These are phyloP conservation scores for Ceratobasidium sp. DNA, from an alignment of 1,284 basidiomycete species.

Conservation along the genomic window DNA sequence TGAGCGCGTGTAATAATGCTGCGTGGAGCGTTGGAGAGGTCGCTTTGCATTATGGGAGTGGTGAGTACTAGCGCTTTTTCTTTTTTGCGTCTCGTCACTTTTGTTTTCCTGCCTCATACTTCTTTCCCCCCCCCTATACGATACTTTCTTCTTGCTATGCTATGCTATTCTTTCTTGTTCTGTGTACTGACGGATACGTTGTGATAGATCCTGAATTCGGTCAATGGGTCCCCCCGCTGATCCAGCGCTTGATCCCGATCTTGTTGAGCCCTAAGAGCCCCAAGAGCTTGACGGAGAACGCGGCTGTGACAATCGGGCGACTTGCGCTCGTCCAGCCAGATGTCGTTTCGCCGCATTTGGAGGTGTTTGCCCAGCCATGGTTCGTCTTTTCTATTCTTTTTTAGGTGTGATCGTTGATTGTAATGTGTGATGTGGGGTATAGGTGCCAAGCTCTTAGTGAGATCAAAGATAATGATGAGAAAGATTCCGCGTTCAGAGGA, in stretches of 20 bases:
- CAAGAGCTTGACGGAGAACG: slow-evolving; percentile 96
- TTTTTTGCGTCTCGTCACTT: too few species aligned
- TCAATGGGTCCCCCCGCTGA: slow-evolving; percentile 89
- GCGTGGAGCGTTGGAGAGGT: slow-evolving; percentile 99
- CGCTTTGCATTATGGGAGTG: slow-evolving; percentile 85
- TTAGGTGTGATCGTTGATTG: neutral
- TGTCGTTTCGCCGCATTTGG: slow-evolving; percentile 90
- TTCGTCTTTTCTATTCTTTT: slow-evolving; percentile 40
- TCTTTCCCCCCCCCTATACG: too few species aligned
- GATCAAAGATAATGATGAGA: slow-evolving; percentile 99
- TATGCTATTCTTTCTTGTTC: too few species aligned
- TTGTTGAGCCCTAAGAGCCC: slow-evolving; percentile 91
- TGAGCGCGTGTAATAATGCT: slow-evolving; percentile 99
- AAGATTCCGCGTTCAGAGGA: slow-evolving; percentile 99
- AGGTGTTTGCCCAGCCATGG: slow-evolving; percentile 95
- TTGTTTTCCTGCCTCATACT: too few species aligned
- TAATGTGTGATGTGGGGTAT: neutral
- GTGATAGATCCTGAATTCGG: slow-evolving; percentile 83
- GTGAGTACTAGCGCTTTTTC: slow-evolving; percentile 60
- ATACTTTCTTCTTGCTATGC: too few species aligned
- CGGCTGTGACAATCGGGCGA: slow-evolving; percentile 98
- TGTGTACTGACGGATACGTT: slow-evolving; percentile 15
- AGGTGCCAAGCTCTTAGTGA: slow-evolving; percentile 94
- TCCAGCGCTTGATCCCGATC: slow-evolving; percentile 92
- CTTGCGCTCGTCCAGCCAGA: slow-evolving; percentile 93